A percentile compares a stretch with the other conserved stretches of the same genome.
These are phyloP conservation scores for Eugenia klotzschiana DNA, from an alignment of 441 rosid species.

Conservation along the genomic window DNA sequence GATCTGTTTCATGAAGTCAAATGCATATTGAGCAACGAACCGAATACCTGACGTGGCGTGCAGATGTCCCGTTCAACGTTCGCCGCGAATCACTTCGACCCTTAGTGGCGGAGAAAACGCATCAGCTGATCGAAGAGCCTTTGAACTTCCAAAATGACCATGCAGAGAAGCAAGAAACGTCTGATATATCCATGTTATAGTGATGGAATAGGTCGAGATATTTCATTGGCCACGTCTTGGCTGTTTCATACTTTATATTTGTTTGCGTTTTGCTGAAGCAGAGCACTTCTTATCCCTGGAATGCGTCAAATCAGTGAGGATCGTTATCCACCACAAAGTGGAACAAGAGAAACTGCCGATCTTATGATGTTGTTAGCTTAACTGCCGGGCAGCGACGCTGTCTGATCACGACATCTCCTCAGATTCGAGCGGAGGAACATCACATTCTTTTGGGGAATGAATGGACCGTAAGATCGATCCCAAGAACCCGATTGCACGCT, in stretches of 20 bases:
- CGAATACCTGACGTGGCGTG: not conserved
- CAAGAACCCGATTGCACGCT: too few relatives aligned
- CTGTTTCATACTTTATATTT: not conserved
- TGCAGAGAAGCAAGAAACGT: not conserved
- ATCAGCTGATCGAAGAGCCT: not conserved
- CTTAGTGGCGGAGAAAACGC: not conserved
- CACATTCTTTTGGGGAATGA: too few relatives aligned
- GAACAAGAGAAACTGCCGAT: not conserved
- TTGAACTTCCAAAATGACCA: not conserved
- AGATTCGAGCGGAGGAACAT: too few relatives aligned
- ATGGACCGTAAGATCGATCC: too few relatives aligned
- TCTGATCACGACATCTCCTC: too few relatives aligned
- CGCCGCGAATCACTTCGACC: not conserved
- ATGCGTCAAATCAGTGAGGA: not conserved
- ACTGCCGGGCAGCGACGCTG: not conserved
- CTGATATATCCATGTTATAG: not conserved
- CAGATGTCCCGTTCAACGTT: not conserved
- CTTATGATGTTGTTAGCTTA: not conserved
- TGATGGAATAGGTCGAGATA: not conserved
- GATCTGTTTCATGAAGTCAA: not conserved
- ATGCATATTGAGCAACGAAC: not conserved
- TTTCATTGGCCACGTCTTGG: not conserved
- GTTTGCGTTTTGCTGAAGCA: not conserved
- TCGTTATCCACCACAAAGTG: not conserved
- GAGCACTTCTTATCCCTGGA: not conserved